Conservation (phyloP, 225 moss, liverwort and hornwort genomes). For the Physcomitrellopsis africana region DNA sequence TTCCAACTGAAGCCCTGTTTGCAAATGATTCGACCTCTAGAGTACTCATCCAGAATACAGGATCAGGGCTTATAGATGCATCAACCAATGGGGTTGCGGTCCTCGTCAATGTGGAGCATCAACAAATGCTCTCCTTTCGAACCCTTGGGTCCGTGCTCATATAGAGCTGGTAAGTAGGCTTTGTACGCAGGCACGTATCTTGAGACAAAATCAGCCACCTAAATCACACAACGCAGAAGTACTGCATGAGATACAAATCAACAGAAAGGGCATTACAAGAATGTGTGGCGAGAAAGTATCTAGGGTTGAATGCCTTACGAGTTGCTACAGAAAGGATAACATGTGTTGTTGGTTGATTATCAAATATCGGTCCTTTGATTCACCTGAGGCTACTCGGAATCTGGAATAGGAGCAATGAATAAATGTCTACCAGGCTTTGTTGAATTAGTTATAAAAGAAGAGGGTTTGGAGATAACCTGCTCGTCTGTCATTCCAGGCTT, state of each 20-base stretch:
- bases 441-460: not conserved
- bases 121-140: conserved; percentile 54
- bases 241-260: conserved; percentile 13
- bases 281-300: not conserved
- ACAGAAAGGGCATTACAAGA: conserved; percentile 9
- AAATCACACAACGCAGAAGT: conserved; percentile 16
- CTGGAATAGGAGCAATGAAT: not conserved
- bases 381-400: not conserved
- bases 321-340: not conserved
- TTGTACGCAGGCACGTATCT: conserved; percentile 89
- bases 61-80: not conserved
- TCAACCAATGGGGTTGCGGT: conserved; percentile 72
- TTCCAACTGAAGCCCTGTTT: not conserved
- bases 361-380: not conserved
- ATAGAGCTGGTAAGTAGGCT: conserved; percentile 82
- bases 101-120: conserved; percentile 65
- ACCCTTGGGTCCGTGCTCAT: conserved; percentile 63
- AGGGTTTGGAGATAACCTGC: conserved; percentile 31
- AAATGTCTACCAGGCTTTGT: not conserved
- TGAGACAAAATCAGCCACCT: conserved; percentile 93
- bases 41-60: not conserved
- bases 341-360: not conserved
- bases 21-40: not conserved
- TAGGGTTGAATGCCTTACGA: not conserved
- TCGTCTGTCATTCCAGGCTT: conserved; percentile 84